Base-by-base conservation (phyloP, 2,329 filamentous ascomycete species). In the Kalmusia sp. region DNA sequence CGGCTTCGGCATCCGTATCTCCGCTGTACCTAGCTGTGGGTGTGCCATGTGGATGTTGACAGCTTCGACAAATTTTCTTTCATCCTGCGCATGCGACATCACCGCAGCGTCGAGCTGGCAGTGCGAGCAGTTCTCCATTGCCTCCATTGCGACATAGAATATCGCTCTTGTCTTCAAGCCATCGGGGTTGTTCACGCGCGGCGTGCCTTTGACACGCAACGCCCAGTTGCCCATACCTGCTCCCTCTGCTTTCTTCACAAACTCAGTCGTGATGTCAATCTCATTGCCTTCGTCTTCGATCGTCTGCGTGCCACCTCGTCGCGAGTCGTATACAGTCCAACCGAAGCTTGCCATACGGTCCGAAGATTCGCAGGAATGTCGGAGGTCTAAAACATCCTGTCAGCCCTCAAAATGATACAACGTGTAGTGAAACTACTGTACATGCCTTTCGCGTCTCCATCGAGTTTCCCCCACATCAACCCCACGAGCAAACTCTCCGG, bases 311-410 rank as follows among this genome's bases (percentile, higher is more conserved):
- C 93, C 95, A 55, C 93, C 95, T 48, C 82, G 87, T 52, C 93
- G 84, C 27, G 91, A 87, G 76, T 98, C 93, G 75, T 96, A 99
- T 71, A 95, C 90, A 64, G 96, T 92, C 93, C 95, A 99, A 56
- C 93, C 93, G 73, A 98, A 98, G 43, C 93, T 93, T 37, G 86
- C 88, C 85, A 98, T 96, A 61, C 90, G 90, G 69, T 95, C 91
- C 72, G 93, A 85, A 72, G 97, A 93, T 74, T 97, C 93, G 76
- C 95, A 97, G 0, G 93, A 96, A 74, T 96, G 92, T 56, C 93
- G 87, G 63, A 97, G 87, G 63, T 87, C 69, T n/a, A n/a, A n/a
- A n/a, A n/a, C n/a, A n/a, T n/a, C n/a, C n/a, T n/a, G n/a, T n/a
- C n/a, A n/a, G n/a, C n/a, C n/a, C n/a, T n/a, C n/a, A n/a, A n/a